phyloP scores from a whole-genome alignment of 352 stramenopile genomes.

The Aphanomyces invadans region DNA sequence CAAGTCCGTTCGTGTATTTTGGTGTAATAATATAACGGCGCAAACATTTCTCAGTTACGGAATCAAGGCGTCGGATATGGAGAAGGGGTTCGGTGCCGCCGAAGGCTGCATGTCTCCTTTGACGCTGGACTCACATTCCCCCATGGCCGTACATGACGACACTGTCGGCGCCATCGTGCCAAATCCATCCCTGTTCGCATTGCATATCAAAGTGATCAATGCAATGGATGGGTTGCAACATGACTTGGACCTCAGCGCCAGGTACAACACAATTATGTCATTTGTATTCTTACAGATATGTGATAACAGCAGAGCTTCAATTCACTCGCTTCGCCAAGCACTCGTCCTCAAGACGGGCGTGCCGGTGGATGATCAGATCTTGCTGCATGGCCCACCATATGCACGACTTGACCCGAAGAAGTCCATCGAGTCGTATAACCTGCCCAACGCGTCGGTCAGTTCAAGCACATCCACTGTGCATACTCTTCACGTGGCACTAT shows the following conservation, averaged over 20 bases:
- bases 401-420: conserved; percentile 63
- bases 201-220: conserved; percentile 20
- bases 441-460: conserved; percentile 38
- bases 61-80: conserved; percentile 9
- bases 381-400: conserved; percentile 70
- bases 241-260: background rate
- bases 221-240: conserved; percentile 23
- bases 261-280: background rate
- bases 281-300: background rate
- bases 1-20: too few species aligned
- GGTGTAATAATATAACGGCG: too few species aligned
- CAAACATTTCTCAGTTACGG: conserved; percentile 15
- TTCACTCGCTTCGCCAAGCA: conserved; percentile 62
- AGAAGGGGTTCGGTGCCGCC: background rate
- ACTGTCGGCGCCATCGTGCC: background rate
- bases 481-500: background rate
- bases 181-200: background rate
- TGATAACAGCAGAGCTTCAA: conserved; percentile 39
- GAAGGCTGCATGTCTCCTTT: conserved; percentile 1
- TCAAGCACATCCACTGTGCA: background rate
- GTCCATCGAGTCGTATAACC: conserved; percentile 54
- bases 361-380: conserved; percentile 61
- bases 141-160: too few species aligned
- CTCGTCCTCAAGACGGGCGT: conserved; percentile 51
- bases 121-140: background rate